phyloP scores from a whole-genome alignment of 495 filamentous ascomycete genomes.

The Penicillium pancosmium region DNA sequence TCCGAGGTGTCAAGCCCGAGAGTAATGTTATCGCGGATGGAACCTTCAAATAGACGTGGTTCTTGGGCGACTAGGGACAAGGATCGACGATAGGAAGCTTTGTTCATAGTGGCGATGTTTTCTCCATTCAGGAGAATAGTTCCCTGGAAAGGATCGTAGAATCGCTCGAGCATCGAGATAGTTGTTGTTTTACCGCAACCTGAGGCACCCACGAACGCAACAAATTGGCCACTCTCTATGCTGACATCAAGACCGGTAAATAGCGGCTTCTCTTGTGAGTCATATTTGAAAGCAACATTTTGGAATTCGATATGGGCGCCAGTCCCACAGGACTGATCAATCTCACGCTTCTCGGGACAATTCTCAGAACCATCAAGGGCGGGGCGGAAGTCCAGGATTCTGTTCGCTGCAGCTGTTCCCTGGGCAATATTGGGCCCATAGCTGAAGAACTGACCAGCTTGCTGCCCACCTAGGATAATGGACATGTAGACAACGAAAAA shows the following conservation, averaged over 20 bases:
- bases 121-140: conserved; percentile 39
- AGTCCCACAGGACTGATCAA: not conserved
- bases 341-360: not conserved
- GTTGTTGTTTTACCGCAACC: conserved; percentile 77
- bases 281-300: conserved; percentile 62
- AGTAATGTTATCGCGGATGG: conserved; percentile 50
- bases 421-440: conserved; percentile 56
- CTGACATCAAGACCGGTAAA: conserved; percentile 42
- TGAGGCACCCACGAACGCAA: conserved; percentile 69
- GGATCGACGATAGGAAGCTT: conserved; percentile 42
- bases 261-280: conserved; percentile 53
- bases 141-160: conserved; percentile 57
- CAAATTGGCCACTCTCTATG: conserved; percentile 66
- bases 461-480: conserved; percentile 59
- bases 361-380: not conserved
- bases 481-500: conserved; percentile 65
- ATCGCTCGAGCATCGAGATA: conserved; percentile 63
- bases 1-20: conserved; percentile 46
- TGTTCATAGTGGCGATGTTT: conserved; percentile 38
- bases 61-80: conserved; percentile 57
- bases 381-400: conserved; percentile 45
- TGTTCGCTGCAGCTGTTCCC: conserved; percentile 56
- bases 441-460: conserved; percentile 56
- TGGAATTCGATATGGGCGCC: conserved; percentile 38
- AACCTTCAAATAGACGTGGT: conserved; percentile 53